These are phyloP conservation scores for Myrica gale DNA, from an alignment of 306 rosid genomes.

Conservation along the genomic window DNA sequence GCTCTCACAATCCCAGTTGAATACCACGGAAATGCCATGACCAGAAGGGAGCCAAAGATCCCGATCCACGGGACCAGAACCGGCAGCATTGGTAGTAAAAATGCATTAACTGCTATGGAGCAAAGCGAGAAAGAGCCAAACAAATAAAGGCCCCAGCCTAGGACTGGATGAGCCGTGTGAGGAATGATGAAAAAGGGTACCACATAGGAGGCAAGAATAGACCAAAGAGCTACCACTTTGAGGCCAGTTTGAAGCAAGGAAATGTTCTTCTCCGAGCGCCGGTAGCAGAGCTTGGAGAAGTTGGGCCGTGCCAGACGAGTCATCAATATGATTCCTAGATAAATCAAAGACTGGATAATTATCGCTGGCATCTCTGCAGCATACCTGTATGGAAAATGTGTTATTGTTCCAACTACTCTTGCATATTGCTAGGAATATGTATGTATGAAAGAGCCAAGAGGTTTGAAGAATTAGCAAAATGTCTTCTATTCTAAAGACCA, in stretches of 20 bases:
- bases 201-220: conserved; percentile 64
- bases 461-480: too few species aligned
- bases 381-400: conserved; percentile 44
- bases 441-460: too few species aligned
- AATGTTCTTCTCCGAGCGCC: conserved; percentile 60
- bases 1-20: conserved; percentile 73
- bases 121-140: conserved; percentile 64
- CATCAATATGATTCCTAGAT: conserved; percentile 58
- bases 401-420: background rate
- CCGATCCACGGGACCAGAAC: conserved; percentile 59
- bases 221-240: conserved; percentile 58
- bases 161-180: conserved; percentile 73
- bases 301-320: conserved; percentile 70
- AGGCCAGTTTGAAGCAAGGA: conserved; percentile 46
- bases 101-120: conserved; percentile 48
- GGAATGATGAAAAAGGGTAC: conserved; percentile 72
- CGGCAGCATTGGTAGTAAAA: conserved; percentile 62
- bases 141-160: conserved; percentile 76
- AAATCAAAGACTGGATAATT: conserved; percentile 49
- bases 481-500: too few species aligned
- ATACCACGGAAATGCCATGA: conserved; percentile 85
- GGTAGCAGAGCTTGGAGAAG: conserved; percentile 66
- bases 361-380: conserved; percentile 62
- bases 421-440: too few species aligned
- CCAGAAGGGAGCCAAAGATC: conserved; percentile 54